Evolutionary conservation across 2,329 filamentous ascomycete species (phyloP).

Genomic region (Aschersonia sp.): DNA sequence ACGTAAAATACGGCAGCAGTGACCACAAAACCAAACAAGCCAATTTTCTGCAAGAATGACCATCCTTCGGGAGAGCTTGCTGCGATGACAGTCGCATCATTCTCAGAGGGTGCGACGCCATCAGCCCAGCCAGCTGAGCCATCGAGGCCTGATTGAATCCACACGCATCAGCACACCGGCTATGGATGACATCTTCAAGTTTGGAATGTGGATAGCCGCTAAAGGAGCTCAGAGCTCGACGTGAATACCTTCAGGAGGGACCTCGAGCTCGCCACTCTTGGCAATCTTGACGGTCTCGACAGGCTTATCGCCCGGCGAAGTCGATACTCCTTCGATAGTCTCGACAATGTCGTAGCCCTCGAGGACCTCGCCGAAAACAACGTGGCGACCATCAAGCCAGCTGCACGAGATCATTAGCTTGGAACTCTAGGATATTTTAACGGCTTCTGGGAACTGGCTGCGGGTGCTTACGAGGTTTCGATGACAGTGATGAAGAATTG

Average conservation of each 20-base stretch:
- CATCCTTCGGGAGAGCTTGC: slow-evolving; percentile 4
- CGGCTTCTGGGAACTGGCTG: not conserved
- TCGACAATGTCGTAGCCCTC: slow-evolving; percentile 73
- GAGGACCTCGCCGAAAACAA: slow-evolving; percentile 79
- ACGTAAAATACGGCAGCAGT: slow-evolving; percentile 29
- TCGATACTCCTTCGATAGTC: slow-evolving; percentile 61
- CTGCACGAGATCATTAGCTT: slow-evolving; percentile 19
- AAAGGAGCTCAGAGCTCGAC: slow-evolving; percentile 55
- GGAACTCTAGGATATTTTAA: not conserved
- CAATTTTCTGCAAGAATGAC: slow-evolving; percentile 32
- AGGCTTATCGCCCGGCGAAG: slow-evolving; percentile 54
- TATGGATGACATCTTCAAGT: slow-evolving; percentile 8
- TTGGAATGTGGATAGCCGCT: slow-evolving; percentile 5
- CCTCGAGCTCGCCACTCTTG: slow-evolving; percentile 72
- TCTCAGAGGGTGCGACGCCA: slow-evolving; percentile 5
- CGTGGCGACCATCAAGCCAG: slow-evolving; percentile 74
- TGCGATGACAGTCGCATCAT: slow-evolving; percentile 1
- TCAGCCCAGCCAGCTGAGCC: slow-evolving; percentile 10
- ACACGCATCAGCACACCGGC: slow-evolving; percentile 21
- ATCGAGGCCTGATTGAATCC: slow-evolving; percentile 13
- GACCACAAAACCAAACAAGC: slow-evolving; percentile 33
- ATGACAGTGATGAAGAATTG: slow-evolving; percentile 88
- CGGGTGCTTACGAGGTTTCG: slow-evolving; percentile 48
- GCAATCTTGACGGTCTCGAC: slow-evolving; percentile 55
- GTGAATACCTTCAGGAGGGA: slow-evolving; percentile 85